A percentile compares a stretch with the other conserved stretches of the same genome.
phyloP scores from a whole-genome alignment of 306 rosid genomes.

The Cotoneaster glaucophyllus region DNA sequence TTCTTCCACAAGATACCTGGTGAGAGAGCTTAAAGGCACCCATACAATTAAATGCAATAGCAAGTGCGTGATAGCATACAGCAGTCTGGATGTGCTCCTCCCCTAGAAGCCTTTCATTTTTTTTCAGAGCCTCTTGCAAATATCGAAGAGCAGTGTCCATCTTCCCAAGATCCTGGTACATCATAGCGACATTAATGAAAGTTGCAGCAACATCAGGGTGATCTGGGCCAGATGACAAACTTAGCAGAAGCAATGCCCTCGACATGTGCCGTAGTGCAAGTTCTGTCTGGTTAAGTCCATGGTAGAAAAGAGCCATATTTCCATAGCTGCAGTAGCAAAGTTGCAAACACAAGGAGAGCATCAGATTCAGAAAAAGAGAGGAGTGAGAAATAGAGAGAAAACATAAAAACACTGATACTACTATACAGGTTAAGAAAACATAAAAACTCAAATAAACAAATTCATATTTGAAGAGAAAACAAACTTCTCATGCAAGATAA shows the following conservation, averaged over 20 bases:
- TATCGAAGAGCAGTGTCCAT: constrained; percentile 96
- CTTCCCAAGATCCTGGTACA: constrained; percentile 97
- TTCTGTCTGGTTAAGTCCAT: constrained; percentile 94
- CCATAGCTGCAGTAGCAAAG: constrained; percentile 69
- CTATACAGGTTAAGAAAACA: neutral
- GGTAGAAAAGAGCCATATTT: constrained; percentile 96
- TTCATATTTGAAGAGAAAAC: neutral
- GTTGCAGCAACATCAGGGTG: constrained; percentile 99
- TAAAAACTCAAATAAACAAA: no score
- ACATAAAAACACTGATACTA: neutral
- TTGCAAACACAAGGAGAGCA: constrained; percentile 10
- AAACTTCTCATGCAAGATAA: neutral
- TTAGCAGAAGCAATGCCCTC: constrained; percentile 83
- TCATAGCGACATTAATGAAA: constrained; percentile 91
- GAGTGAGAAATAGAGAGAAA: neutral
- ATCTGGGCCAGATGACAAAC: constrained; percentile 95
- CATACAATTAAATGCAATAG: constrained; percentile 96
- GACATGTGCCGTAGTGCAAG: constrained; percentile 97
- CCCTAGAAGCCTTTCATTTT: constrained; percentile 94
- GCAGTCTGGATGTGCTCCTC: constrained; percentile 99
- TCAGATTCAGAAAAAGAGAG: neutral
- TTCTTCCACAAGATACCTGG: constrained; percentile 49
- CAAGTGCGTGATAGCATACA: constrained; percentile 97
- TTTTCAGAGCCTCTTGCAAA: constrained; percentile 96
- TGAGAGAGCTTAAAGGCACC: constrained; percentile 96